Evolutionary conservation across 2,329 filamentous ascomycete species (phyloP).

Genomic region (Alternaria triticimaculans): DNA sequence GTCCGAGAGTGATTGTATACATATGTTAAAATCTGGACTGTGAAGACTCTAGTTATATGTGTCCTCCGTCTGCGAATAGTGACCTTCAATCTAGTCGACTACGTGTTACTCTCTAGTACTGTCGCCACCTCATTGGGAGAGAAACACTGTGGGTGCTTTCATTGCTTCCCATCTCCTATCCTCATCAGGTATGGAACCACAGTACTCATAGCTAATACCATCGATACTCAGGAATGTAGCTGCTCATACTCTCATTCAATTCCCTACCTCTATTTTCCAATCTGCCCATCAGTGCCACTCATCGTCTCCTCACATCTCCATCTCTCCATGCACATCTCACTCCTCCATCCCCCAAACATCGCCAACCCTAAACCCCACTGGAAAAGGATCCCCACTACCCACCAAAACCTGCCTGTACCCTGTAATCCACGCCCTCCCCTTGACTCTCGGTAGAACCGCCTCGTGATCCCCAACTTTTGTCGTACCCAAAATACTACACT

Average conservation of each 20-base stretch:
- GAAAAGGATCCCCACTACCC: conserved; percentile 55
- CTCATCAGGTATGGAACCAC: fast-evolving
- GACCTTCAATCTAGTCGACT: no score
- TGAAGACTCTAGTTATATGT: not conserved
- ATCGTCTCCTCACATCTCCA: not conserved
- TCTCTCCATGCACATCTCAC: not conserved
- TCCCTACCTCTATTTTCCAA: not conserved
- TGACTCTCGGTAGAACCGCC: conserved; percentile 52
- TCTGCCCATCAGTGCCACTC: not conserved
- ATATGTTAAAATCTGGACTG: not conserved
- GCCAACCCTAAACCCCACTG: conserved; percentile 48
- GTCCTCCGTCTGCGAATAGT: not conserved
- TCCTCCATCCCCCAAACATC: conserved; percentile 30
- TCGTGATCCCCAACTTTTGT: conserved; percentile 50
- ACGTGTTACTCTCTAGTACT: not conserved
- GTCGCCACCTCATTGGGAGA: not conserved
- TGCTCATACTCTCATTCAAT: not conserved
- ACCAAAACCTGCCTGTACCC: conserved; percentile 54
- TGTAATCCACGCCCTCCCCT: conserved; percentile 57
- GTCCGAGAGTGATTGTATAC: not conserved
- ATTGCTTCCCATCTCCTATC: not conserved
- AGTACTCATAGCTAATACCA: not conserved
- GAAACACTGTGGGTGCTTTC: not conserved
- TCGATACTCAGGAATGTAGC: not conserved
- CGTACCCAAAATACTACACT: conserved; percentile 46